Base-by-base conservation (phyloP, 306 rosid species). In the Mucuna pruriens region DNA sequence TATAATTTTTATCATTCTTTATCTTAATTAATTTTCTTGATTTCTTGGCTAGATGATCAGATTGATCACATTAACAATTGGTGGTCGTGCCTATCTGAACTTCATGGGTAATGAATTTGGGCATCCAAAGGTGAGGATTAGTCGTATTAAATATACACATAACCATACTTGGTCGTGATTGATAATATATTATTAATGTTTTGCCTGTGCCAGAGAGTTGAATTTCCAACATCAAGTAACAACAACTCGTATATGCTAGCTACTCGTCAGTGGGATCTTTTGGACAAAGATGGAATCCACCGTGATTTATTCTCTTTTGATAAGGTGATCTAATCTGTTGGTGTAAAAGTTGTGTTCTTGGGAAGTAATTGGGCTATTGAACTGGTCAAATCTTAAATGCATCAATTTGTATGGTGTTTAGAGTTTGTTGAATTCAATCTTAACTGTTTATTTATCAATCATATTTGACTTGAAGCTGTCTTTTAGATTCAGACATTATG, bases 101-200 rank as follows among this genome's bases (percentile, higher is more conserved):
- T 95, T 95, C 94, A 95, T 93, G 94, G 99, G 99, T 82, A 95
- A 93, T 86, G 99, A 95, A 85, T 95, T 93, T 84, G 99, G 94
- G 79, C 99, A 95, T 89, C 97, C 98, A 71, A 85, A 91, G 97
- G 99, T 91, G 68, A 87, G 86, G 34, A 58, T 76, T 62, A 26
- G 76, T 73, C 23, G 5, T 78, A 49, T 51, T 25, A n/a, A 23
- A 71, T 68, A 75, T 61, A 19, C 73, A 22, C 61, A 57, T 57
- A 25, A 76, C 33, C 16, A 25, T 76, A 57, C 22, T 80, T 71
- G 75, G 44, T 42, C 16, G 10, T 61, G 25, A 83, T 76, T 82
- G 79, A 87, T 70, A 71, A 64, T 70, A 23, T 64, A 74, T 76
- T 64, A 74, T 76, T 65, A 65, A 68, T 82, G 78, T 64, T 89